Conservation (phyloP, 306 rosid genomes). For the Cucurbita ficifolia region DNA sequence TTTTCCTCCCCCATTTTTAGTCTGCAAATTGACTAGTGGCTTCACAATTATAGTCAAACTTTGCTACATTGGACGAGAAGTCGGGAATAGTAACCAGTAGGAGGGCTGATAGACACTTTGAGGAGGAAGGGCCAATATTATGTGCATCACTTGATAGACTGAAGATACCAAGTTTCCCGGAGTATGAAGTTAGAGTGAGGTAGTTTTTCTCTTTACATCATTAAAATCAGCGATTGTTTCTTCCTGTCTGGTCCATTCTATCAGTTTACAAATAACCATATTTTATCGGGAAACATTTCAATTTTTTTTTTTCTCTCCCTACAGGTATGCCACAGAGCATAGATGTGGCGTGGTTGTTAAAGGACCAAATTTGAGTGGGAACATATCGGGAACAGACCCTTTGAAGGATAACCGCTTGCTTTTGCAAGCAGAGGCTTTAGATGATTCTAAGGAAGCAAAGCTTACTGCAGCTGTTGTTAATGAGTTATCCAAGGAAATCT, state of each 20-base stretch:
- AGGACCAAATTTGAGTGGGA: conserved; percentile 86
- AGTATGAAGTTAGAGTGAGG: conserved; percentile 96
- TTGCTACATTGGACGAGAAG: conserved; percentile 83
- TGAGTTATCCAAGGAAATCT: conserved; percentile 81
- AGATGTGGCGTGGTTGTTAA: conserved; percentile 95
- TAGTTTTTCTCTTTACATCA: neutral
- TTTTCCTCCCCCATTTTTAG: neutral
- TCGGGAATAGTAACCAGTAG: conserved; percentile 66
- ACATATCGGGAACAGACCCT: conserved; percentile 91
- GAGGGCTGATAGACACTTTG: conserved; percentile 95
- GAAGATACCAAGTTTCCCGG: conserved; percentile 81
- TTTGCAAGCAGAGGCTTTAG: conserved; percentile 81
- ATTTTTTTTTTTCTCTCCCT: neutral
- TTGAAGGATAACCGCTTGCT: conserved; percentile 84
- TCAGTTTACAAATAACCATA: neutral
- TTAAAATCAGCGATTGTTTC: neutral
- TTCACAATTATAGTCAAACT: conserved; percentile 53
- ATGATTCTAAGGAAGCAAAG: conserved; percentile 64
- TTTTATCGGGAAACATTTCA: neutral
- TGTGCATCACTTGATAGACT: conserved; percentile 81
- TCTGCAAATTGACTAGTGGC: neutral
- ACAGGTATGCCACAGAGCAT: conserved; percentile 94
- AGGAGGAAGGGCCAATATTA: conserved; percentile 86
- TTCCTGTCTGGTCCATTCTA: neutral
- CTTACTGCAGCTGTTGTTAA: conserved; percentile 76